Percentiles rank a stretch among this genome's conserved stretches.
Evolutionary conservation across 805 yeast genomes (phyloP).

Genomic region (Saccharomycopsis schoenii): DNA sequence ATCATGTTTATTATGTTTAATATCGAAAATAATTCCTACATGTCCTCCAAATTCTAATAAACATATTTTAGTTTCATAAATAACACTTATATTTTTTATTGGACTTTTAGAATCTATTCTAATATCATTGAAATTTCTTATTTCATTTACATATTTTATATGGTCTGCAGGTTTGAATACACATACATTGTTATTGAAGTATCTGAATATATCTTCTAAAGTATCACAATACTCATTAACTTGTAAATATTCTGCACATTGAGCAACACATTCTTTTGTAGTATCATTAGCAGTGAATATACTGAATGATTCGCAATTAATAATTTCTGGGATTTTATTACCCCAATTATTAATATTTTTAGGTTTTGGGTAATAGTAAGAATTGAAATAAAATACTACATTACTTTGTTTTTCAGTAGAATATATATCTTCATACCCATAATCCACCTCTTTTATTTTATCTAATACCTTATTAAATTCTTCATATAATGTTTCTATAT

Average conservation of each 20-base stretch:
- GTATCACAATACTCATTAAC: background rate
- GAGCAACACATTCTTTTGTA: background rate
- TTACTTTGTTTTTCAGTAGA: background rate
- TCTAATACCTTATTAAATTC: background rate
- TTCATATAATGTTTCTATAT: background rate
- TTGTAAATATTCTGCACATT: background rate
- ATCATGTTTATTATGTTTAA: background rate
- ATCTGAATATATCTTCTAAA: background rate
- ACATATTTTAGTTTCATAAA: background rate
- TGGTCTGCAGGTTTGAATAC: background rate
- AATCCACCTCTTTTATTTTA: background rate
- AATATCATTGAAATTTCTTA: background rate
- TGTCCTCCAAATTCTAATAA: background rate
- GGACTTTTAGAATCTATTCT: slow-evolving; percentile 1
- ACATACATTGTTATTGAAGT: background rate
- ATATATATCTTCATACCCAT: too few relatives aligned
- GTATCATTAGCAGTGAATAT: background rate
- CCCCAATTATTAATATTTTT: background rate
- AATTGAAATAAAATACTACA: background rate
- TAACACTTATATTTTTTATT: background rate
- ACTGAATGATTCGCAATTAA: background rate
- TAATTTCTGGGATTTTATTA: background rate
- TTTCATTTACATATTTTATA: background rate
- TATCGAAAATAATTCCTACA: background rate
- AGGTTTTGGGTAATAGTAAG: slow-evolving; percentile 2